Conservation (phyloP, 2,329 filamentous ascomycete species). For the Verticillium alfalfae region DNA sequence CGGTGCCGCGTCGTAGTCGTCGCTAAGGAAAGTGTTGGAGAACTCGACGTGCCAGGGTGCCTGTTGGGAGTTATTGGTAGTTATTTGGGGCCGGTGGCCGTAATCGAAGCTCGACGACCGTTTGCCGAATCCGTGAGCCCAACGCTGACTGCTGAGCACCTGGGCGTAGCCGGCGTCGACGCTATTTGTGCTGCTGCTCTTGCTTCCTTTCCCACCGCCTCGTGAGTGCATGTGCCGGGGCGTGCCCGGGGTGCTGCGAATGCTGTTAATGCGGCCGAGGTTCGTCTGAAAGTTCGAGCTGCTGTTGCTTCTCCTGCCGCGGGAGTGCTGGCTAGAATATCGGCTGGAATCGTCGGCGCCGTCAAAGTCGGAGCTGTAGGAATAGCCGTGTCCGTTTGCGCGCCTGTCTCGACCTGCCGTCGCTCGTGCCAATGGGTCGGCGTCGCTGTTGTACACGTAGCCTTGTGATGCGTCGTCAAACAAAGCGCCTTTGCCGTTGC, state of each 20-base stretch:
- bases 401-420: constrained; percentile 13
- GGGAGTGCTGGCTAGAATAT: constrained; percentile 45
- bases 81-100: constrained; percentile 33
- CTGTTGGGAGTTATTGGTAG: constrained; percentile 15
- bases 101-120: constrained; percentile 74
- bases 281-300: constrained; percentile 64
- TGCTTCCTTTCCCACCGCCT: constrained; percentile 60
- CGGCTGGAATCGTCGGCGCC: constrained; percentile 48
- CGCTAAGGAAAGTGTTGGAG: constrained; percentile 38
- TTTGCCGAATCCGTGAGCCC: constrained; percentile 44
- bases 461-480: constrained; percentile 8
- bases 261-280: constrained; percentile 58
- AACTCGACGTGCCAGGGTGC: constrained; percentile 43
- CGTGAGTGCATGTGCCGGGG: constrained; percentile 45
- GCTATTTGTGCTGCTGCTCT: constrained; percentile 66
- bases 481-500: not conserved
- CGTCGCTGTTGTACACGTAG: constrained; percentile 10
- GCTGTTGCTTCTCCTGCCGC: constrained; percentile 72
- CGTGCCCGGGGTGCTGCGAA: constrained; percentile 31
- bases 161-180: constrained; percentile 59
- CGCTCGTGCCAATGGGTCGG: constrained; percentile 6
- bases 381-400: constrained; percentile 25
- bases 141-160: constrained; percentile 51
- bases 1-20: constrained; percentile 74
- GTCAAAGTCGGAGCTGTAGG: constrained; percentile 58